A percentile compares a stretch with the other conserved stretches of the same genome.
Evolutionary conservation across 2,329 filamentous ascomycete species (phyloP).

Genomic region (Apiospora pterosperma): DNA sequence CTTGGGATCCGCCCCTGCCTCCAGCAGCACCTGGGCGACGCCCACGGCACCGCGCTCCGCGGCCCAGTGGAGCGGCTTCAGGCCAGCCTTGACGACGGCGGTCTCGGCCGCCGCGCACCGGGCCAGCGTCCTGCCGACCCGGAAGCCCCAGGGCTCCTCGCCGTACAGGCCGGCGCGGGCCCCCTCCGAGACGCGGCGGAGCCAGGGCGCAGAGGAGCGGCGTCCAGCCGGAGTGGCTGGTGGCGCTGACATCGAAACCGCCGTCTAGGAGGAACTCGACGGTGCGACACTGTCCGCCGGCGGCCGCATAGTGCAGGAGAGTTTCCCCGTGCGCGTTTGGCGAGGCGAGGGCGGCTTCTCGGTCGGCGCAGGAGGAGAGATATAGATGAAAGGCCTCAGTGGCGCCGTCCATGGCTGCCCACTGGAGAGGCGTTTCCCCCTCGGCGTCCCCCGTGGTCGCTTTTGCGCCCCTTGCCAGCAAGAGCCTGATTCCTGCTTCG

Average conservation of each 20-base stretch:
- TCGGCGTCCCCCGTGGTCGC: constrained; percentile 13
- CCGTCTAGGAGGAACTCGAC: constrained; percentile 15
- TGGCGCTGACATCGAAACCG: constrained; percentile 18
- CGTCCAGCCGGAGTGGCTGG: constrained; percentile 25
- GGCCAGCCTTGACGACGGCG: neutral
- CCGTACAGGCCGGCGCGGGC: neutral
- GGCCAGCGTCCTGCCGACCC: neutral
- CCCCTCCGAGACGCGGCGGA: neutral
- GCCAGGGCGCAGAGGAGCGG: constrained; percentile 25
- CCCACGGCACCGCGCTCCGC: constrained; percentile 3
- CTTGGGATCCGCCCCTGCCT: neutral
- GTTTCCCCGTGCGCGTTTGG: constrained; percentile 20
- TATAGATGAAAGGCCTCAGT: neutral
- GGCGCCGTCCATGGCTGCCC: constrained; percentile 8
- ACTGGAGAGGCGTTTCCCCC: constrained; percentile 21
- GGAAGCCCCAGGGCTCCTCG: constrained; percentile 3
- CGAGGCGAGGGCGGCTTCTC: constrained; percentile 4
- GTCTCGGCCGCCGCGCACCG: neutral
- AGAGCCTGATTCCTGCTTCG: constrained; percentile 14
- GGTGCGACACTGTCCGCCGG: constrained; percentile 16
- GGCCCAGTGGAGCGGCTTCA: constrained; percentile 6
- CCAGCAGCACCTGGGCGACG: neutral
- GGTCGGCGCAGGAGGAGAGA: constrained; percentile 7
- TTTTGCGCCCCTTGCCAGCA: constrained; percentile 18
- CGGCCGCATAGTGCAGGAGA: constrained; percentile 26